A percentile compares a stretch with the other conserved stretches of the same genome.
Conservation (phyloP, 306 rosid genomes). For the Chamaecrista fasciculata region DNA sequence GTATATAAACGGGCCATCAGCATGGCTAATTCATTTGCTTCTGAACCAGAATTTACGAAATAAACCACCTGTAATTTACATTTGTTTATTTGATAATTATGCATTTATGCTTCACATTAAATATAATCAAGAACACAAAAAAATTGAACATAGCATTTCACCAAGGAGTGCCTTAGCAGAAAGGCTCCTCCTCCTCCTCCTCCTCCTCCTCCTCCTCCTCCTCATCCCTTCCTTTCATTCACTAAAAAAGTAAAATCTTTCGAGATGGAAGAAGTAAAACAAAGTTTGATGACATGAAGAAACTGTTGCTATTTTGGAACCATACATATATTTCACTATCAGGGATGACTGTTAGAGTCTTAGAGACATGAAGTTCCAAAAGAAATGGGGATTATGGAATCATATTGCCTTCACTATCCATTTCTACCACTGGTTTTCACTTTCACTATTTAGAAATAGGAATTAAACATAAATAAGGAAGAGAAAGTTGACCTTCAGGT, state of each 20-base stretch:
- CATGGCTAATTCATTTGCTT: slow-evolving; percentile 92
- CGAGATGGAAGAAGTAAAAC: not conserved
- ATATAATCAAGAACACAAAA: slow-evolving; percentile 8
- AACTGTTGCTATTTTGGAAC: not conserved
- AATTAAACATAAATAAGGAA: not conserved
- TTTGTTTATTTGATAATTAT: slow-evolving; percentile 10
- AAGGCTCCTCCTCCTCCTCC: not conserved
- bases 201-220: not conserved
- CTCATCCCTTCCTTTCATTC: not conserved
- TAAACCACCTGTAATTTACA: slow-evolving; percentile 71
- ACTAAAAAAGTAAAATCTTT: not conserved
- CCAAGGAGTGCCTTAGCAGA: slow-evolving; percentile 6
- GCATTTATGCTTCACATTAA: not conserved
- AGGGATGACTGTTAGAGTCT: not conserved
- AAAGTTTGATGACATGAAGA: not conserved
- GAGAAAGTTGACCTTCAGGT: slow-evolving; percentile 45
- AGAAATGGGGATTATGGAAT: not conserved
- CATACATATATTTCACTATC: not conserved
- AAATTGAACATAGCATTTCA: not conserved
- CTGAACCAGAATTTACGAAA: slow-evolving; percentile 91
- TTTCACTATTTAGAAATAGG: not conserved
- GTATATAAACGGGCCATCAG: slow-evolving; percentile 89
- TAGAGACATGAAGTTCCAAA: not conserved
- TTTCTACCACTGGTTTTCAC: not conserved
- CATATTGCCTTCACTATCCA: not conserved